Evolutionary conservation across 768 basidiomycete species (phyloP), one percentile per base, ranked within the genome.

Genomic region (Termitomyces sp.): DNA sequence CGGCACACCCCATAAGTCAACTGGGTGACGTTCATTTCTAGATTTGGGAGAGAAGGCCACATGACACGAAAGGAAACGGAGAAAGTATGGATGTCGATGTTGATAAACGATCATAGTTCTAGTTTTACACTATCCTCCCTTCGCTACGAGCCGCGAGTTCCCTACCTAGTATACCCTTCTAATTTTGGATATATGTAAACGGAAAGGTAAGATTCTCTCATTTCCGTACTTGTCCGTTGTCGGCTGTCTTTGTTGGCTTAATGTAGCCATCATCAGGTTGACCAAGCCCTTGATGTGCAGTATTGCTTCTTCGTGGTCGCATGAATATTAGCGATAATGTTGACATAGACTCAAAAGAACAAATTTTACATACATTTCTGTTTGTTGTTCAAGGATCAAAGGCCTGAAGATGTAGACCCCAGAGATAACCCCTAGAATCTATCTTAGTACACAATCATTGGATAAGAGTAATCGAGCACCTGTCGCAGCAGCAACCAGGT

Each of bases 381-480:
- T 35, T 49, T 50, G 46, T 32, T 66, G 63, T 41, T 69, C 56
- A 37, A 66, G 49, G 19, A 79, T 62, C 56, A 77, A 61, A 5
- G 85, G 85, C 62, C 79, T 77, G 71, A 88, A 88, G 52, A 87
- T 82, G 65, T 88, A 87, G 21, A 85, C 65, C 9, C 86, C 86
- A 12, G 86, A 86, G 27, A 76, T 61, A 50, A 85, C 67, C 30
- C 86, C 86, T 88, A 59, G 14, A 49, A 57, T 19, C 44, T 50
- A 21, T 41, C 27, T 56, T 50, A 52, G 54, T 46, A 21, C 30
- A 27, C 21, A 28, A 32, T 44, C 19, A 35, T 14, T 14, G 21
- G 32, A 11, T 12, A n/a, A 50, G 3, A 5, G 21, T 55, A 50
- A 52, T 19, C 17, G 44, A 59, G 53, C 63, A 86, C 87, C 88